Evolutionary conservation across 2,329 filamentous ascomycete species (phyloP), one percentile per base, ranked within the genome.

Genomic region (Hypoxylon rubiginosum): DNA sequence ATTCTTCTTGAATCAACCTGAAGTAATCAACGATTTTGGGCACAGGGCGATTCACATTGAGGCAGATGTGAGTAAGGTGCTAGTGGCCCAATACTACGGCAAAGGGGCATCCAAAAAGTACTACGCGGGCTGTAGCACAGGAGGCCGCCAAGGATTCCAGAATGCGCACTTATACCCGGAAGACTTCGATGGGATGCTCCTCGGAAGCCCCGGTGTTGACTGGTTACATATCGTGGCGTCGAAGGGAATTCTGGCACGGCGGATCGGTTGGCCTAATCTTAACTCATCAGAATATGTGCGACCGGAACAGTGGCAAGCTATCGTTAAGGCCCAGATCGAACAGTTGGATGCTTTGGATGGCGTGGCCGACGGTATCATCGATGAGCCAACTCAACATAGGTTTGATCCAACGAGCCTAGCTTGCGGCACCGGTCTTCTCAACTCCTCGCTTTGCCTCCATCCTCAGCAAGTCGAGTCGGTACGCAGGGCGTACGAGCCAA

Each of bases 141-240:
- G 86, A 36, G 85, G 86, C 1, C 77, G 84, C 1, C 84, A 87
- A 75, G 85, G 84, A 3, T 74, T 85, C 26, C 82, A 82, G 59
- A 78, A 82, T 30, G 80, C 83, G 3, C 80, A 86, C 68, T 72
- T 79, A n/a, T 86, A 82, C 66, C 84, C 84, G 0, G 79, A 84
- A 7, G 84, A 86, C 61, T 86, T 86, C 60, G 82, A 86, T 66
- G 84, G 85, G 24, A 79, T 86, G n/a, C 71, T 86, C 2, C 83
- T 83, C 5, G 82, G 81, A 15, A 68, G 61, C 55, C 77, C 78
- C 34, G 83, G 81, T 6, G 11, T 74, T 24, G 49, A 73, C 58
- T 74, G 63, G 69, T 39, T 67, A 10, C 67, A 54, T 45, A 64
- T 71, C 57, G 58, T 71, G 24, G 67, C 67, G 4, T 84, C 80